Evolutionary conservation across 352 stramenopile genomes (phyloP).

Genomic region (Phytopythium kandeliae): DNA sequence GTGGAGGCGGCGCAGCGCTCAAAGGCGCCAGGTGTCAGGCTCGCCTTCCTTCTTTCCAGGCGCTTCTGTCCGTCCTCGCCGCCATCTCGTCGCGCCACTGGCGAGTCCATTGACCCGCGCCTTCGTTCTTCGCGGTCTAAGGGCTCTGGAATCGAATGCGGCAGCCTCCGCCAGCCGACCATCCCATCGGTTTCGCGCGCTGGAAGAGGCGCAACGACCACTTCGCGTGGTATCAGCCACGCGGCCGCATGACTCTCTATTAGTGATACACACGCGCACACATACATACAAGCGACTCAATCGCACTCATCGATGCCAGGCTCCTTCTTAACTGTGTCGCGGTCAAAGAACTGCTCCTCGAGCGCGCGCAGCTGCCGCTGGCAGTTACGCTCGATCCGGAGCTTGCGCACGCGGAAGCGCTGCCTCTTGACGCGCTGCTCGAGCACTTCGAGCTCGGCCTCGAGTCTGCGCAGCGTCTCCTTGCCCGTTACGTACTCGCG

Average conservation of each 20-base stretch:
- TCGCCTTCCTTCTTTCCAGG: too few species aligned
- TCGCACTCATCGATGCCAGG: background rate
- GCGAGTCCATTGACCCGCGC: too few species aligned
- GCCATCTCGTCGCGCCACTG: too few species aligned
- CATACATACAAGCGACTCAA: background rate
- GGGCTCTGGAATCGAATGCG: too few species aligned
- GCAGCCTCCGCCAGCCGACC: too few species aligned
- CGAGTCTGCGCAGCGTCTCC: background rate
- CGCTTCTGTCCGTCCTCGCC: too few species aligned
- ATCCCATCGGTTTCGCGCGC: background rate
- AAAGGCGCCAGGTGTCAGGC: too few species aligned
- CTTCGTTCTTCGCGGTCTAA: too few species aligned
- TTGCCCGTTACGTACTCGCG: background rate
- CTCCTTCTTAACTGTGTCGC: conserved; percentile 6
- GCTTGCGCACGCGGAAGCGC: conserved; percentile 4
- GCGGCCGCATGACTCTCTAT: background rate
- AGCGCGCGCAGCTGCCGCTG: conserved; percentile 3
- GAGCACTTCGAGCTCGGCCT: conserved; percentile 2
- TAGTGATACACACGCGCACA: background rate
- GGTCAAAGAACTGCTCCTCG: conserved; percentile 22
- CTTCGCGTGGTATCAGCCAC: too few species aligned
- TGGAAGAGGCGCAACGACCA: conserved; percentile 1
- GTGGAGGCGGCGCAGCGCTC: too few species aligned
- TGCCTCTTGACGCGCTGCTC: conserved; percentile 5
- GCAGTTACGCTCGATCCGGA: conserved; percentile 7